These are phyloP conservation scores for Fusarium drepaniforme DNA, from an alignment of 2,329 filamentous ascomycete genomes.

Conservation along the genomic window DNA sequence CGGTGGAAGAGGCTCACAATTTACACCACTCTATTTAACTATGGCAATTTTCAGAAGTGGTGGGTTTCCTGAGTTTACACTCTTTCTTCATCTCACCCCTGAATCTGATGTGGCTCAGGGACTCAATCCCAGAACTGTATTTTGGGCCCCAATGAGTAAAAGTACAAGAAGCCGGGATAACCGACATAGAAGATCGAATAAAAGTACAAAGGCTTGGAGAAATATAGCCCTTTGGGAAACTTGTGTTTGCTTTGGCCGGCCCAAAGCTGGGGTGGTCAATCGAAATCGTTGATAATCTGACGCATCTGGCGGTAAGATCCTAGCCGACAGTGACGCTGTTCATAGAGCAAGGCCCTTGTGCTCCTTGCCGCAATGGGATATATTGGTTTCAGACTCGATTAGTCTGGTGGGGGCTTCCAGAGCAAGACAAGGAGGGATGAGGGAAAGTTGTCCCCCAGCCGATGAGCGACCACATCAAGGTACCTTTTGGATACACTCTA, in stretches of 20 bases:
- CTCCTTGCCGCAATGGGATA: fast-evolving
- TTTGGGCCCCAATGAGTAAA: not conserved
- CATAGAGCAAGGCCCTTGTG: not conserved
- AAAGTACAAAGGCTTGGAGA: not conserved
- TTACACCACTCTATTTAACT: not conserved
- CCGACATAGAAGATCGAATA: no score
- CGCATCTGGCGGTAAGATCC: no score
- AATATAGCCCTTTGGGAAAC: not conserved
- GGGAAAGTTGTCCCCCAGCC: not conserved
- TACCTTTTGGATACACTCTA: not conserved
- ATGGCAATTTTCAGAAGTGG: not conserved
- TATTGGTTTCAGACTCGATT: not conserved
- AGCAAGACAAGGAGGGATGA: not conserved
- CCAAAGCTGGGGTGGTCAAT: not conserved
- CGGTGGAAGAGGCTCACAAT: not conserved
- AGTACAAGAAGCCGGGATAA: no score
- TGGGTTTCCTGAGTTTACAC: not conserved
- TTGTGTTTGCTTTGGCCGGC: not conserved
- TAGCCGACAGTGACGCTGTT: not conserved
- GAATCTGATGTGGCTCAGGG: not conserved
- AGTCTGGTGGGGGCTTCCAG: no score
- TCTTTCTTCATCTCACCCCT: not conserved
- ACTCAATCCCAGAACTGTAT: not conserved
- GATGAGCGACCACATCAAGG: not conserved
- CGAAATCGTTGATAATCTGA: not conserved